Conservation (phyloP, 495 filamentous ascomycete genomes). For the Neurospora terricola region DNA sequence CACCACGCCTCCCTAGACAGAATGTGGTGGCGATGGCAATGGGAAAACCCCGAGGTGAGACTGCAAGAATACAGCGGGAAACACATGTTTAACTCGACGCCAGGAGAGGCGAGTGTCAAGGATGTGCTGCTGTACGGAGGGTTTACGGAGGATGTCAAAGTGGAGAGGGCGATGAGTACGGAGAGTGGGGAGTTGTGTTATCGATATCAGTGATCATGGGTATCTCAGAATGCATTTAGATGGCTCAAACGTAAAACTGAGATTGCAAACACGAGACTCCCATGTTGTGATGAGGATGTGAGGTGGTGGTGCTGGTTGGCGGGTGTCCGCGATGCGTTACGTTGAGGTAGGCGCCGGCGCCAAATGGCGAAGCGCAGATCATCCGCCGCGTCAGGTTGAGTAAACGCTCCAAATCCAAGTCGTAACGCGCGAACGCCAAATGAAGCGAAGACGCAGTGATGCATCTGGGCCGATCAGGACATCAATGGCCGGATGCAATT, state of each 20-base stretch:
- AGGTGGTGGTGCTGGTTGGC: not conserved
- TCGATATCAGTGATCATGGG: not conserved
- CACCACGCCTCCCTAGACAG: constrained; percentile 1
- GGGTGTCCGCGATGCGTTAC: not conserved
- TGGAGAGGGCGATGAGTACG: not conserved
- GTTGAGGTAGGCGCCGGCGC: not conserved
- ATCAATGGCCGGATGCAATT: not conserved
- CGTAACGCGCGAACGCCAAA: not conserved
- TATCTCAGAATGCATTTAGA: too few relatives aligned
- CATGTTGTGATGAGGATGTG: not conserved
- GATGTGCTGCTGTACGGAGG: constrained; percentile 1
- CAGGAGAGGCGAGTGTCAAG: not conserved
- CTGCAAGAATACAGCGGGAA: not conserved
- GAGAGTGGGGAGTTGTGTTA: not conserved
- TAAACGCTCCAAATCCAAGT: not conserved
- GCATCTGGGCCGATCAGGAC: not conserved
- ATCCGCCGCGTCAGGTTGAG: not conserved
- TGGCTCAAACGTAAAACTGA: too few relatives aligned
- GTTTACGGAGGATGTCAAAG: not conserved
- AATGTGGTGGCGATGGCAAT: constrained; percentile 2
- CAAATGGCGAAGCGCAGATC: not conserved
- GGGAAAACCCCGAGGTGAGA: not conserved
- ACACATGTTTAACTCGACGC: constrained; percentile 2
- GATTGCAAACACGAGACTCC: too few relatives aligned
- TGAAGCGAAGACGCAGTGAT: not conserved